These are phyloP conservation scores for Ganoderma meredithae DNA, from an alignment of 1,284 basidiomycete genomes.

Conservation along the genomic window DNA sequence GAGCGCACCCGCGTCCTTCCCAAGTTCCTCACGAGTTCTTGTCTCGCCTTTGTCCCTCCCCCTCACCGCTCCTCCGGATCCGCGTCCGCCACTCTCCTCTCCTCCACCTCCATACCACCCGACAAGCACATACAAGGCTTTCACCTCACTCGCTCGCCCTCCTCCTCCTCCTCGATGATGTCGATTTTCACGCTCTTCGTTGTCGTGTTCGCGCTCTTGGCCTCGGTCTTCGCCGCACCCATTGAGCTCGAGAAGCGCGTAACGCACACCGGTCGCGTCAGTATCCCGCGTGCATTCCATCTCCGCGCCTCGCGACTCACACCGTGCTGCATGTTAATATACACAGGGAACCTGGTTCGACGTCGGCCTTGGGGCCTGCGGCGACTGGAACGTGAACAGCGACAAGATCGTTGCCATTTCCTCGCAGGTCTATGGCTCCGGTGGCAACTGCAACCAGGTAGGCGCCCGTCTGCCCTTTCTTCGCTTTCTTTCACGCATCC, in stretches of 20 bases:
- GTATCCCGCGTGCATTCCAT: constrained; percentile 34
- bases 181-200: constrained; percentile 49
- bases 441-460: constrained; percentile 49
- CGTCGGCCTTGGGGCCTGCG: constrained; percentile 53
- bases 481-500: neutral
- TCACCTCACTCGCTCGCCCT: constrained; percentile 11
- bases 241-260: constrained; percentile 58
- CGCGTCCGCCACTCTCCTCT: constrained; percentile 2
- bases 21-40: constrained; percentile 35
- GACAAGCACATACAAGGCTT: constrained; percentile 8
- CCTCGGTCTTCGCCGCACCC: constrained; percentile 55
- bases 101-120: constrained; percentile 13
- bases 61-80: constrained; percentile 13
- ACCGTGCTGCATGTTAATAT: neutral
- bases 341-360: constrained; percentile 51
- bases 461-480: constrained; percentile 3
- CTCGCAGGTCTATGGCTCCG: constrained; percentile 43
- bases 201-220: constrained; percentile 51
- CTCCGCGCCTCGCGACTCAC: constrained; percentile 17
- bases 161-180: constrained; percentile 42
- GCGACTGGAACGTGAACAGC: constrained; percentile 43
- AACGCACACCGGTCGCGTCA: constrained; percentile 55
- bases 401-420: constrained; percentile 51
- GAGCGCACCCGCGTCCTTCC: constrained; percentile 8
- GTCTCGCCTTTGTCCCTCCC: constrained; percentile 27